Evolutionary conservation across 2,329 filamentous ascomycete species (phyloP), one percentile per base, ranked within the genome.

Genomic region (Alternaria sp.): DNA sequence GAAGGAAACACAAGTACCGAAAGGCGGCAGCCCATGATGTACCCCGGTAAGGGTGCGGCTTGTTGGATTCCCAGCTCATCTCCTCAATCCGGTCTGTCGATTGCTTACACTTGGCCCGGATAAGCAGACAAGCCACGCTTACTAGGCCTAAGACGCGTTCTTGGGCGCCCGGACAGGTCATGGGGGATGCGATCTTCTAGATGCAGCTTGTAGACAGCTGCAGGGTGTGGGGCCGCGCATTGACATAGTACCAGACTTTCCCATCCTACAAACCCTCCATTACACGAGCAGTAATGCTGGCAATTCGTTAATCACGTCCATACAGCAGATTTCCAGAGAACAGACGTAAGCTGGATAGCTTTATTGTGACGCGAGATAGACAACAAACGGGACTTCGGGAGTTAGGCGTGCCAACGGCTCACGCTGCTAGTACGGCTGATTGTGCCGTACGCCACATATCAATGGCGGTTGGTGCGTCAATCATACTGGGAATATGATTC

Each of bases 371-470:
- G 46, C 20, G 12, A 5, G 34, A 12, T 49, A 12, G 36, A 36
- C 46, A 36, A 30, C 30, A 36, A n/a, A 16, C 20, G 20, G 20
- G 9, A 36, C 7, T 38, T 8, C 20, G 20, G 20, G 9, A 36
- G 14, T 38, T 8, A 36, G 46, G 46, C 20, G 46, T 49, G 32
- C 46, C 32, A 49, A 26, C 46, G 46, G 20, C 46, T 36, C 46
- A 28, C 20, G 20, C 36, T 26, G 20, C 34, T 36, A 20, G 16
- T 36, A 49, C 46, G 47, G 54, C 16, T 41, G n/a, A 32, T 20
- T 32, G 46, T 57, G 54, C 54, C 30, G 39, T 51, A 39, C 54
- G 47, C 47, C 54, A 51, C 54, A 43, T 28, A 43, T 55, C 16
- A 41, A 51, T 28, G 22, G 42, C 18, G 30, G 41, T 30, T 55